Base-by-base conservation (phyloP, 2,329 filamentous ascomycete species). In the Scopulariopsis brevicaulis region DNA sequence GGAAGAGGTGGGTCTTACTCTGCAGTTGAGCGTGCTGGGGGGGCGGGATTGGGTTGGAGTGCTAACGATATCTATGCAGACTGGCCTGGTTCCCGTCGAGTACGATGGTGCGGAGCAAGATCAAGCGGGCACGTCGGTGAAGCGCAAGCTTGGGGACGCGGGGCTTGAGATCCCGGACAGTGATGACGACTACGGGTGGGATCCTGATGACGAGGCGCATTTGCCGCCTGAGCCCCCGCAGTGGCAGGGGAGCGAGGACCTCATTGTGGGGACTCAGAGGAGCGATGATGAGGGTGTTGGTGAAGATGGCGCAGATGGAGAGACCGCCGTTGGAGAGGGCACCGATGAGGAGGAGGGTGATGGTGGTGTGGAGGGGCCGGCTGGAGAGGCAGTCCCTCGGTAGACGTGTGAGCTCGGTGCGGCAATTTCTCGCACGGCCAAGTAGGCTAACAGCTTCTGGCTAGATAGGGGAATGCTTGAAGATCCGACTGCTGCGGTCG, bases 161-260 rank as follows among this genome's bases (percentile, higher is more conserved):
- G 80, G 78, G 56, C 73, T 82, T 54, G 82, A 84, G 63, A 74
- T 84, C 53, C 76, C 80, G 2, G 82, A 84, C 61, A 86, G 81
- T 61, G 82, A 85, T 51, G 80, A 79, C 34, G 84, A 86, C 60
- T 89, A 89, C 65, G 86, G 85, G 15, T 90, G 86, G 86, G 80
- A 79, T 46, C 81, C 87, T 56, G 80, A 83, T 52, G 83, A 86
- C 63, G 84, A 86, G 59, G 78, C 80, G 58, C 76, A 79, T 55
- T 72, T 84, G 64, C 82, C 83, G 12, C 73, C 72, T 3, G 79
- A 78, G 69, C 82, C 82, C n/a, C 81, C 82, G 10, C 83, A 86
- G 66, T 85, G 82, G 81, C 83, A 86, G 69, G 83, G 83, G 22
- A 86, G 82, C 63, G 83, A 86, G 64, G 83, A 86, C 64, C 71